Evolutionary conservation across 1,284 basidiomycete genomes (phyloP).

Genomic region (Rhizoctonia solani): DNA sequence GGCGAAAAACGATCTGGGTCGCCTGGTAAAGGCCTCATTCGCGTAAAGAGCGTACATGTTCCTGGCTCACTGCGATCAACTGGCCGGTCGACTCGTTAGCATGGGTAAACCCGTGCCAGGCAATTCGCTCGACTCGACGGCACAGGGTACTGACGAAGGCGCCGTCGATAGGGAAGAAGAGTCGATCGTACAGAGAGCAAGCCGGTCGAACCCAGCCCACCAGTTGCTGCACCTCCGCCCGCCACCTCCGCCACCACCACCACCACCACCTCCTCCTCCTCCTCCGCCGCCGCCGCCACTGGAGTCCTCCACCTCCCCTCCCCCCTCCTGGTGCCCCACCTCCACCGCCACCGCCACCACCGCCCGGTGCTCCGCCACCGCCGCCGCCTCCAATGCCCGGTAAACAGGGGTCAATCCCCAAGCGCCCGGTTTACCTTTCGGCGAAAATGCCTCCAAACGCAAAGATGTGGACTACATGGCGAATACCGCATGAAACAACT

Average conservation of each 20-base stretch:
- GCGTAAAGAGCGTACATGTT: conserved; percentile 41
- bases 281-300: conserved; percentile 44
- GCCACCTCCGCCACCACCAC: conserved; percentile 39
- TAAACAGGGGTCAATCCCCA: conserved; percentile 46
- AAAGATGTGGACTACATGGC: conserved; percentile 89
- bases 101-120: conserved; percentile 46
- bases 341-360: conserved; percentile 47
- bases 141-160: conserved; percentile 7
- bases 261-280: conserved; percentile 42
- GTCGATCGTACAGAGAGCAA: background rate
- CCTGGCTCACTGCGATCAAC: conserved; percentile 58
- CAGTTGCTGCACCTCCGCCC: conserved; percentile 39
- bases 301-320: conserved; percentile 40
- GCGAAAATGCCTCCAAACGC: conserved; percentile 57
- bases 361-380: conserved; percentile 52
- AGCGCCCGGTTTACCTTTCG: conserved; percentile 43
- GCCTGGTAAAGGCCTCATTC: conserved; percentile 36
- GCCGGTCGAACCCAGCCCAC: conserved; percentile 38
- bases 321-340: conserved; percentile 42
- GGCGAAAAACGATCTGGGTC: conserved; percentile 37
- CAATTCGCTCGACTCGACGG: background rate
- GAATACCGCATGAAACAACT: conserved; percentile 95
- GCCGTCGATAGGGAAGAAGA: background rate
- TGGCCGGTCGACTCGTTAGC: conserved; percentile 50
- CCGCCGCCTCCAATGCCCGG: conserved; percentile 45